Evolutionary conservation across 192 early-diverging fungal genomes (phyloP).

Genomic region (Coemansia sp.): DNA sequence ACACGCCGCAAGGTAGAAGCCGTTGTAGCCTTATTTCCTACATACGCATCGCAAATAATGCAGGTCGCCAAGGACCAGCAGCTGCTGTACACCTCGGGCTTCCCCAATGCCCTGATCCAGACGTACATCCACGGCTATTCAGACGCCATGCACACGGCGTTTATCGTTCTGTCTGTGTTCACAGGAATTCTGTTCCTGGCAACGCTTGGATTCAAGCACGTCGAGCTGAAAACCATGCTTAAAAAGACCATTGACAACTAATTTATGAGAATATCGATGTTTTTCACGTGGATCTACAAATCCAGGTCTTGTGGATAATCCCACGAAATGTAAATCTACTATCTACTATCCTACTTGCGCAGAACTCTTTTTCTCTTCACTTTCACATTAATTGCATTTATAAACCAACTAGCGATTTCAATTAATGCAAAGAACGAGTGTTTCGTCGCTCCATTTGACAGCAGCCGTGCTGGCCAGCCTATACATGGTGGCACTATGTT

Average conservation of each 20-base stretch:
- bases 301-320: no score
- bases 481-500: constrained; percentile 26
- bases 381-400: background rate
- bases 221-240: constrained; percentile 35
- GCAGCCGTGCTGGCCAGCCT: constrained; percentile 16
- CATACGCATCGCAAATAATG: constrained; percentile 17
- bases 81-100: constrained; percentile 6
- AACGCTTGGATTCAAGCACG: constrained; percentile 31
- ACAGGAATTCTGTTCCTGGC: constrained; percentile 26
- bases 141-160: constrained; percentile 17
- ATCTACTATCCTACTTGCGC: no score
- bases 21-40: constrained; percentile 27
- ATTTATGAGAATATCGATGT: background rate
- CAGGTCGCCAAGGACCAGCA: constrained; percentile 21
- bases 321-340: background rate
- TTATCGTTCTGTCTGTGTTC: constrained; percentile 30
- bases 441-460: constrained; percentile 4
- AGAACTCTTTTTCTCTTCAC: background rate
- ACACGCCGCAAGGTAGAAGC: constrained; percentile 24
- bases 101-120: constrained; percentile 7
- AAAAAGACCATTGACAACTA: constrained; percentile 35
- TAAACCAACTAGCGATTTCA: no score
- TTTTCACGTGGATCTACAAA: no score
- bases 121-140: constrained; percentile 18
- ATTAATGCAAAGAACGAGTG: background rate